Evolutionary conservation across 768 basidiomycete genomes (phyloP).

Genomic region (Boletellus emodensis): DNA sequence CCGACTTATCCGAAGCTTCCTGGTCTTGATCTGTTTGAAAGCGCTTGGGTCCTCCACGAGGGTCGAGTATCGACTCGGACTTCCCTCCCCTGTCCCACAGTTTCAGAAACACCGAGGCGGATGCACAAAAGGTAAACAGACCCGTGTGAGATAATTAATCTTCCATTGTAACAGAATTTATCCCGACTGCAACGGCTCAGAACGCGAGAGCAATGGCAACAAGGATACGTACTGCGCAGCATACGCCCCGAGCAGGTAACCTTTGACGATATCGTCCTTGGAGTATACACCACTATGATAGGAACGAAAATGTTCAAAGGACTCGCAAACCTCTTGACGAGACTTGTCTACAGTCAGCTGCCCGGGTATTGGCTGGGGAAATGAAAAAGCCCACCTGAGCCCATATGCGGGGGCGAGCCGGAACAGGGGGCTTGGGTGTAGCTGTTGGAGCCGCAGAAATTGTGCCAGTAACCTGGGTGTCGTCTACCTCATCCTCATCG

Average conservation of each 20-base stretch:
- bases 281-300: conserved; percentile 83
- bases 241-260: conserved; percentile 73
- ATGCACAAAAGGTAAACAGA: conserved; percentile 30
- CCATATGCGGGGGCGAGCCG: conserved; percentile 39
- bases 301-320: conserved; percentile 59
- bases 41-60: conserved; percentile 36
- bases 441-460: neutral
- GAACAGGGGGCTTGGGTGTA: conserved; percentile 23
- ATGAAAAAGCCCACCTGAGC: conserved; percentile 34
- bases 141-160: conserved; percentile 82
- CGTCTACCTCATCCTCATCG: conserved; percentile 8
- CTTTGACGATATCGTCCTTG: conserved; percentile 54
- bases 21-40: conserved; percentile 59
- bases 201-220: conserved; percentile 2
- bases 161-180: conserved; percentile 58
- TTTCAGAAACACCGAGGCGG: neutral
- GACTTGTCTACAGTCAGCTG: conserved; percentile 43
- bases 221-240: conserved; percentile 50
- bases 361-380: neutral
- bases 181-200: conserved; percentile 53
- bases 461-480: conserved; percentile 14
- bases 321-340: conserved; percentile 81
- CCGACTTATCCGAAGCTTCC: conserved; percentile 62
- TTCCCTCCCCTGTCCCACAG: conserved; percentile 56
- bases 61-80: conserved; percentile 51